These are phyloP conservation scores for Cryphonectria parasitica DNA, from an alignment of 2,329 filamentous ascomycete species.

Conservation along the genomic window DNA sequence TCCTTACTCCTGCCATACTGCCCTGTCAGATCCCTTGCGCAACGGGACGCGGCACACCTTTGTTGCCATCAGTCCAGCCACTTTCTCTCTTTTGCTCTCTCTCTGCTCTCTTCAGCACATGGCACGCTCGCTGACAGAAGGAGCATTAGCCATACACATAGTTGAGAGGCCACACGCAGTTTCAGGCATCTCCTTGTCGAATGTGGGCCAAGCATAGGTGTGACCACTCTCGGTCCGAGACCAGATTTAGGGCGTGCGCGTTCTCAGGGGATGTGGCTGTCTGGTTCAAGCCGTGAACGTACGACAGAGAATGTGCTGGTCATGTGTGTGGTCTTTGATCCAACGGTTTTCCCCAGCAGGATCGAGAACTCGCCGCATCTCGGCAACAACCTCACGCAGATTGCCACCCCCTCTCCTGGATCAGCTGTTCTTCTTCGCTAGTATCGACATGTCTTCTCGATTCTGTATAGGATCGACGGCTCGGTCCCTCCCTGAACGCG, in stretches of 20 bases:
- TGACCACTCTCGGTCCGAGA: neutral
- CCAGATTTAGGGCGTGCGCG: neutral
- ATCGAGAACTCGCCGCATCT: neutral
- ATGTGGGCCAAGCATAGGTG: neutral
- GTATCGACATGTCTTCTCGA: neutral
- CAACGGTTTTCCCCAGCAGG: neutral
- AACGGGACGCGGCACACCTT: neutral
- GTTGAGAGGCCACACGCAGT: constrained; percentile 1
- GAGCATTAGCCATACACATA: constrained; percentile 16
- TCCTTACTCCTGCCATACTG: neutral
- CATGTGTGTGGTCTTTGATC: neutral
- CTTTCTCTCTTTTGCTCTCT: neutral
- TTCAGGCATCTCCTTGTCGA: neutral
- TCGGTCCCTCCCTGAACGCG: constrained; percentile 3
- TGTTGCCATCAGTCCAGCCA: neutral
- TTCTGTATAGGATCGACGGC: constrained; percentile 4
- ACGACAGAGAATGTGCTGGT: neutral
- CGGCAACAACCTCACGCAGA: neutral
- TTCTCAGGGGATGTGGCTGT: neutral
- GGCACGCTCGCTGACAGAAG: constrained; percentile 12
- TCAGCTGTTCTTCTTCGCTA: neutral
- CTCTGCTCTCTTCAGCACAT: neutral
- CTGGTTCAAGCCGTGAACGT: neutral
- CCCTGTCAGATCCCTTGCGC: neutral
- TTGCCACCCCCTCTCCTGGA: constrained; percentile 3